These are phyloP conservation scores for Quercus rubra DNA, from an alignment of 306 rosid species.

Conservation along the genomic window DNA sequence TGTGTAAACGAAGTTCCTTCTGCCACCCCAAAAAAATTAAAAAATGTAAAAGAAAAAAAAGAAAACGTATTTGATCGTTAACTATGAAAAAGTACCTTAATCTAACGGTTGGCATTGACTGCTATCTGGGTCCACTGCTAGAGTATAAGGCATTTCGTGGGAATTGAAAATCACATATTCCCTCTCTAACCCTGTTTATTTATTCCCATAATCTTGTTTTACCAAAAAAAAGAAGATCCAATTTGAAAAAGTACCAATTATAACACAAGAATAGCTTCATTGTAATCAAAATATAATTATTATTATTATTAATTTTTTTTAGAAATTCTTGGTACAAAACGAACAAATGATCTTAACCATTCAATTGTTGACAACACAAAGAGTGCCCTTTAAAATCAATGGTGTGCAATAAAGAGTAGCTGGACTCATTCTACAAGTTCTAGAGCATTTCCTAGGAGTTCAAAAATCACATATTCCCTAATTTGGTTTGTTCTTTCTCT, in stretches of 20 bases:
- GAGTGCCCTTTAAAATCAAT: not conserved
- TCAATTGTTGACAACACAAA: not conserved
- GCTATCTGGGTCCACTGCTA: not conserved
- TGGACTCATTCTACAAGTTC: not conserved
- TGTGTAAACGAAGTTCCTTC: too few relatives aligned
- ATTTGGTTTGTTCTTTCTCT: slow-evolving; percentile 17
- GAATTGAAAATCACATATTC: slow-evolving; percentile 26
- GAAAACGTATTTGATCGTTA: too few relatives aligned
- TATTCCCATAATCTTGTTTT: not conserved
- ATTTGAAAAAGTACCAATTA: not conserved
- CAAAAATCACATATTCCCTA: slow-evolving; percentile 21
- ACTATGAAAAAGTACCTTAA: not conserved
- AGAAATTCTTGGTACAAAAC: too few relatives aligned
- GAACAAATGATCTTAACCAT: not conserved
- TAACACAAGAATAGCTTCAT: not conserved
- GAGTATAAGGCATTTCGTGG: slow-evolving; percentile 1
- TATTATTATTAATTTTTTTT: too few relatives aligned
- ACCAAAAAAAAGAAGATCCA: too few relatives aligned
- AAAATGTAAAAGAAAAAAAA: too few relatives aligned
- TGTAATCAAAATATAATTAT: not conserved
- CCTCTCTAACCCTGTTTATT: slow-evolving; percentile 23
- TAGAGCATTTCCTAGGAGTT: not conserved
- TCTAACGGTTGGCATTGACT: not conserved
- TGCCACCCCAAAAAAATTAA: too few relatives aligned
- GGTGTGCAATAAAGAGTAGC: not conserved